Conservation (phyloP, 2,329 filamentous ascomycete genomes). For the Cytospora chrysosperma region DNA sequence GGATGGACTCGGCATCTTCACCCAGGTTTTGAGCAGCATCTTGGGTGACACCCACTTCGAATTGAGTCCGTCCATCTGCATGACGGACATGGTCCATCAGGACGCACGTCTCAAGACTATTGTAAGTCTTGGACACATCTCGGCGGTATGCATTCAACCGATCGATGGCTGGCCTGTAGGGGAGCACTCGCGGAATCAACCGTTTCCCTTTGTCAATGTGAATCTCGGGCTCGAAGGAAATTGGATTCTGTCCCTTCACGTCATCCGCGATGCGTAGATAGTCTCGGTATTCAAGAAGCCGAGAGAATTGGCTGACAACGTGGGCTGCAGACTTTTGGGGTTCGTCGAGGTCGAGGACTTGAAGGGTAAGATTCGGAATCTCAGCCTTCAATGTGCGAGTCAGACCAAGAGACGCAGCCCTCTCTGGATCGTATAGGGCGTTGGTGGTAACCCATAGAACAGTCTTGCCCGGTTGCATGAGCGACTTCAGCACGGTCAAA, state of each 20-base stretch:
- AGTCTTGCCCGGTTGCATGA: slow-evolving; percentile 32
- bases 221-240: slow-evolving; percentile 39
- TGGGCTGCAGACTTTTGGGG: background rate
- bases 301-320: background rate
- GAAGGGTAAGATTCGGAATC: slow-evolving; percentile 32
- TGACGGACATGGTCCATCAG: slow-evolving; percentile 26
- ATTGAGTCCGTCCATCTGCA: slow-evolving; percentile 26
- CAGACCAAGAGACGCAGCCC: slow-evolving; percentile 35
- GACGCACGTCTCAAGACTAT: slow-evolving; percentile 36
- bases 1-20: background rate
- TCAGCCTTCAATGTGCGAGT: slow-evolving; percentile 34
- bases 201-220: slow-evolving; percentile 36
- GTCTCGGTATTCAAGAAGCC: background rate
- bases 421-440: slow-evolving; percentile 29
- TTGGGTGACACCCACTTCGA: slow-evolving; percentile 23
- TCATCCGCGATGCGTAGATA: background rate
- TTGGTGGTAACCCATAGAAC: slow-evolving; percentile 35
- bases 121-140: slow-evolving; percentile 33
- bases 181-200: slow-evolving; percentile 40
- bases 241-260: slow-evolving; percentile 17
- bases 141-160: slow-evolving; percentile 40
- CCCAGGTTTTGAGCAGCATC: accelerated
- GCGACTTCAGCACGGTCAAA: slow-evolving; percentile 30
- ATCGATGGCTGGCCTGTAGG: slow-evolving; percentile 39
- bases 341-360: slow-evolving; percentile 34